Evolutionary conservation across 768 basidiomycete genomes (phyloP).

Genomic region (Agaricus subrufescens): DNA sequence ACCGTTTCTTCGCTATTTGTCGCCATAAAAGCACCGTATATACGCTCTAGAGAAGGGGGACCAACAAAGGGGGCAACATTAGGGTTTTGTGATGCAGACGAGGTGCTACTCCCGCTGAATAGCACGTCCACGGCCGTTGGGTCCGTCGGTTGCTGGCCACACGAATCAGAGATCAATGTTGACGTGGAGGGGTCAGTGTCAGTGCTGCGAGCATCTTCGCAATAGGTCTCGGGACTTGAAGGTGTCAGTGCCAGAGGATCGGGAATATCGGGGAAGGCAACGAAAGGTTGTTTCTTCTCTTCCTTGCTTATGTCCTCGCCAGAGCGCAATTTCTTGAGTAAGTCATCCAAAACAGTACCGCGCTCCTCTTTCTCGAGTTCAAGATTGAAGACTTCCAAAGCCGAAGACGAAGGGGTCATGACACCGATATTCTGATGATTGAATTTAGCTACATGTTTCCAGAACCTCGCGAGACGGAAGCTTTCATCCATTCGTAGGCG

Average conservation of each 20-base stretch:
- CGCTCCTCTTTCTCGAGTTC: constrained; percentile 15
- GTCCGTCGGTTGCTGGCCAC: not conserved
- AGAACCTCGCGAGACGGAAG: constrained; percentile 34
- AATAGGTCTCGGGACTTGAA: not conserved
- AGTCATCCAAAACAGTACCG: not conserved
- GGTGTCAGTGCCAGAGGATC: not conserved
- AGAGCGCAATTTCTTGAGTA: not conserved
- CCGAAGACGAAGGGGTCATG: constrained; percentile 31
- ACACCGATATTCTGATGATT: constrained; percentile 17
- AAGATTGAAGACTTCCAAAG: constrained; percentile 27
- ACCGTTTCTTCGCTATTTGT: not conserved
- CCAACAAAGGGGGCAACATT: not conserved
- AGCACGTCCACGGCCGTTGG: not conserved
- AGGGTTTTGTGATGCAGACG: too few relatives aligned
- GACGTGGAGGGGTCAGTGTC: not conserved
- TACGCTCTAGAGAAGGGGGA: not conserved
- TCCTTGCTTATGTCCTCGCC: constrained; percentile 1
- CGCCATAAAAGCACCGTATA: not conserved
- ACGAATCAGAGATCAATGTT: not conserved
- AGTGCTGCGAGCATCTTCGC: not conserved
- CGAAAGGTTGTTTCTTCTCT: not conserved
- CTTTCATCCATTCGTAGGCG: constrained; percentile 36
- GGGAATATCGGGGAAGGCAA: not conserved
- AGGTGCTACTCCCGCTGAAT: not conserved
- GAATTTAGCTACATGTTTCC: constrained; percentile 37